Base-by-base conservation (phyloP, 2,329 filamentous ascomycete genomes). In the Exophiala xenobiotica region DNA sequence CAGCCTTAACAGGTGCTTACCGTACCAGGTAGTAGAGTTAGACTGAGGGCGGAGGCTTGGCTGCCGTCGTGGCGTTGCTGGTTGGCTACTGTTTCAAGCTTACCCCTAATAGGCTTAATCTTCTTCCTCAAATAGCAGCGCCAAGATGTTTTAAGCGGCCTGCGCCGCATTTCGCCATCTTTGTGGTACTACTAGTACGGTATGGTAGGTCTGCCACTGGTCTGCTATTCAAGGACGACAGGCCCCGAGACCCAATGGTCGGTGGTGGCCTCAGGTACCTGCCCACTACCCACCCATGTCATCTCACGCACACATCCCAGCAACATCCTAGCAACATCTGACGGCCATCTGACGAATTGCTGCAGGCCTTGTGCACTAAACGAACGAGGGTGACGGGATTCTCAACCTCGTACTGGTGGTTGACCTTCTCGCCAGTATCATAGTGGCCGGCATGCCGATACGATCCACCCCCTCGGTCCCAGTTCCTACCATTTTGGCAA, bases 91-190 rank as follows among this genome's bases (percentile, higher is more conserved):
- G 55, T 57, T 57, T 57, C 51, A 54, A 12, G 49, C 55, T 42
- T 42, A 33, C 7, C 55, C 35, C 4, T 2, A 19, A 5, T 6
- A 11, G 39, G 55, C 16, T 46, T 57, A 50, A 29, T 23, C 29
- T 2, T 16, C 22, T 33, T 46, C 46, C 48, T 49, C 45, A 48
- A 49, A 57, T 57, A 57, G 55, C 29, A 57, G 40, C 47, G 45
- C 37, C 35, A 37, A 27, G 14, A 20, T 46, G 47, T 35, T 44
- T 33, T 51, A 37, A 44, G 48, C 51, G 54, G 54, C 47, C 54
- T 57, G 54, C 54, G 51, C 54, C 50, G 51, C 54, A 51, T 38
- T 51, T 33, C 44, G 33, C 53, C 24, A 47, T n/a, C n/a, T n/a
- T n/a, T n/a, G n/a, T n/a, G n/a, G n/a, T n/a, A n/a, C n/a, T n/a